Evolutionary conservation across 2,329 filamentous ascomycete species (phyloP).

Genomic region (Colletotrichum incanum): DNA sequence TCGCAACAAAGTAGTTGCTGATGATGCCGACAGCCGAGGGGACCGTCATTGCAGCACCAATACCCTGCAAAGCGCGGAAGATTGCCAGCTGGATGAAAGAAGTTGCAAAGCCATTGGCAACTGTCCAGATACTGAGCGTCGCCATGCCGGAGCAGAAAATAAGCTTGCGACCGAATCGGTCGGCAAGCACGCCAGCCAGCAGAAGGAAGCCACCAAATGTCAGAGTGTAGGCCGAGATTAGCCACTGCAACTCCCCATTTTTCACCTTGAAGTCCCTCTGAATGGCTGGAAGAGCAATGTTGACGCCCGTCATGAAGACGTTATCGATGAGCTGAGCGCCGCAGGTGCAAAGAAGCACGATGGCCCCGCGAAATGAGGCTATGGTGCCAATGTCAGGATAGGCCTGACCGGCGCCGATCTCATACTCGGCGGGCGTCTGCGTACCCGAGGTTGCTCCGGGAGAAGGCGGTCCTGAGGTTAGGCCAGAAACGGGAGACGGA

Average conservation of each 20-base stretch:
- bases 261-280: constrained; percentile 32
- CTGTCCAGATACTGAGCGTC: constrained; percentile 30
- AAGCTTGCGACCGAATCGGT: constrained; percentile 37
- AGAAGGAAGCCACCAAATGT: constrained; percentile 36
- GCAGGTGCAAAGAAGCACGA: constrained; percentile 31
- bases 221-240: constrained; percentile 38
- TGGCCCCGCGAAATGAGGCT: constrained; percentile 27
- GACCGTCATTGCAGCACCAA: constrained; percentile 79
- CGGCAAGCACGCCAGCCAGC: constrained; percentile 32
- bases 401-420: constrained; percentile 27
- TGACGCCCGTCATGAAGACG: constrained; percentile 33
- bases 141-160: constrained; percentile 39
- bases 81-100: constrained; percentile 36
- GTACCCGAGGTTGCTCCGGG: constrained; percentile 2
- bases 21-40: constrained; percentile 82
- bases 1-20: constrained; percentile 38
- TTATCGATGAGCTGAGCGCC: constrained; percentile 33
- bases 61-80: constrained; percentile 33
- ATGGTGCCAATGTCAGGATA: constrained; percentile 36
- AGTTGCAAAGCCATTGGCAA: constrained; percentile 30
- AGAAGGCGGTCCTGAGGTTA: constrained; percentile 18
- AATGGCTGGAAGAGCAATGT: constrained; percentile 35
- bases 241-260: constrained; percentile 30
- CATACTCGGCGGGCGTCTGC: constrained; percentile 11
- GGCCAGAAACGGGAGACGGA: constrained; percentile 25